Evolutionary conservation across 2,329 filamentous ascomycete species (phyloP).

Genomic region (Aspergillus sp.): DNA sequence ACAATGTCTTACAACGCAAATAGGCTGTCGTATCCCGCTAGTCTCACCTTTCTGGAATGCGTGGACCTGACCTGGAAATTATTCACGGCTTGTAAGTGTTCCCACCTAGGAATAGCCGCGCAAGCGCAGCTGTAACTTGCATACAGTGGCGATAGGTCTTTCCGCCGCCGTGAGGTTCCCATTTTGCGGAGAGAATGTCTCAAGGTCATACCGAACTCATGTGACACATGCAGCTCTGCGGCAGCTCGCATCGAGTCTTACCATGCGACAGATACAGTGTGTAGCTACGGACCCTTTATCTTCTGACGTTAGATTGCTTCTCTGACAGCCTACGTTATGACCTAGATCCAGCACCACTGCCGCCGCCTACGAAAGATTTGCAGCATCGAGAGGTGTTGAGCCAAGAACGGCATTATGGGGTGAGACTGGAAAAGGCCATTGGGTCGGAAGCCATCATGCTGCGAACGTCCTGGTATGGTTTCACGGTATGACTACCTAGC

Average conservation of each 20-base stretch:
- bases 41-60: too few relatives aligned
- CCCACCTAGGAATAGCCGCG: too few relatives aligned
- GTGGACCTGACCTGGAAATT: too few relatives aligned
- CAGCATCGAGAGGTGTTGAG: neutral
- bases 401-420: neutral
- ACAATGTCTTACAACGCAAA: too few relatives aligned
- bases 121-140: too few relatives aligned
- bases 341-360: neutral
- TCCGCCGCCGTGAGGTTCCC: neutral
- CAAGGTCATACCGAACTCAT: neutral
- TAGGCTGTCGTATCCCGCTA: too few relatives aligned
- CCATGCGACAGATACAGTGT: neutral
- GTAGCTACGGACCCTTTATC: neutral
- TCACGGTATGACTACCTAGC: neutral
- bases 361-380: neutral
- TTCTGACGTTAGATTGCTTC: neutral
- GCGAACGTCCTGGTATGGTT: neutral
- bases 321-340: neutral
- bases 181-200: neutral
- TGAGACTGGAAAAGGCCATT: neutral
- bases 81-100: too few relatives aligned
- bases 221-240: neutral
- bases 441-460: neutral
- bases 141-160: neutral
- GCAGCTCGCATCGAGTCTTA: neutral